Conservation (phyloP, 2,329 filamentous ascomycete genomes). For the Aspergillus sp. region DNA sequence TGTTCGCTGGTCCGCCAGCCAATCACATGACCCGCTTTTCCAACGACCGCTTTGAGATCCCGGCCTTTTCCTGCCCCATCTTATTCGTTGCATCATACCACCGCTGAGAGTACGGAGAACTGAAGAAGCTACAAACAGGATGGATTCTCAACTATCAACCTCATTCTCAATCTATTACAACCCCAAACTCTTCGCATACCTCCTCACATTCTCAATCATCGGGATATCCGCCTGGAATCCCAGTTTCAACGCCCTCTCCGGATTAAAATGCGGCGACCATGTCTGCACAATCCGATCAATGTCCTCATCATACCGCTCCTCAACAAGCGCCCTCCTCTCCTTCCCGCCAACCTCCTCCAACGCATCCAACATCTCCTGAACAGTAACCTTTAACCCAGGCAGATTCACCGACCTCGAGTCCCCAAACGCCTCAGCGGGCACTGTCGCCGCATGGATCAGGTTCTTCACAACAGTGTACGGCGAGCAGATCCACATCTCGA, state of each 20-base stretch:
- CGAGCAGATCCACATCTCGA: conserved; percentile 62
- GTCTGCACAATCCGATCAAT: conserved; percentile 63
- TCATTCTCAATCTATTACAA: conserved; percentile 19
- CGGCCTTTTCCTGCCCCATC: conserved; percentile 37
- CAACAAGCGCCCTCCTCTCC: conserved; percentile 58
- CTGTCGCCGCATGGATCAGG: conserved; percentile 55
- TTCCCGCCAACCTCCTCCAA: conserved; percentile 60
- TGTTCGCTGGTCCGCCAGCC: conserved; percentile 46
- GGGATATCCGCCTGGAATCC: conserved; percentile 49
- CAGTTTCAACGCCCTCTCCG: conserved; percentile 56
- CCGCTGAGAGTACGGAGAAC: too few species aligned
- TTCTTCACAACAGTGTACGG: conserved; percentile 60
- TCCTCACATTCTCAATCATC: conserved; percentile 46
- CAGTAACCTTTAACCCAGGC: conserved; percentile 60
- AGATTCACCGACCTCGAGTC: conserved; percentile 59
- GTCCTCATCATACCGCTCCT: conserved; percentile 59
- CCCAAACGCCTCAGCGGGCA: conserved; percentile 58
- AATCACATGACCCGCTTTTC: conserved; percentile 52
- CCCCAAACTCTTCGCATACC: conserved; percentile 42
- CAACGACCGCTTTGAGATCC: conserved; percentile 40
- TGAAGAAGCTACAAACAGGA: too few species aligned
- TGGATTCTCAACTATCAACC: background rate
- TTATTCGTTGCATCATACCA: background rate
- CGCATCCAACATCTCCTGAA: conserved; percentile 66
- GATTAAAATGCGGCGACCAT: conserved; percentile 64